These are phyloP conservation scores for Eucalyptus sideroxylon DNA, from an alignment of 345 rosid species.

Conservation along the genomic window DNA sequence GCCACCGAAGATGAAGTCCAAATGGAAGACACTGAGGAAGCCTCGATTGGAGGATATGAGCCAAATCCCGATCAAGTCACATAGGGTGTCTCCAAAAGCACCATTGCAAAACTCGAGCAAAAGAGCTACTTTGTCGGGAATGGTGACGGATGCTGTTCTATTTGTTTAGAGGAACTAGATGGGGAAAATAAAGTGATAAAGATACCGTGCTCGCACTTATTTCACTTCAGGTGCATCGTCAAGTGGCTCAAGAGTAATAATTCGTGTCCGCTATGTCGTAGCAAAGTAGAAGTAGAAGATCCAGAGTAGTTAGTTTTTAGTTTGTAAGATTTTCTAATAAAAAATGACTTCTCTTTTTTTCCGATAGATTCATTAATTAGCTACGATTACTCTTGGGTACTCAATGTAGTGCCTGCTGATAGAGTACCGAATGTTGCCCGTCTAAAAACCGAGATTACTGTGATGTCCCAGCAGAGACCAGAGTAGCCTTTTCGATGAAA, in stretches of 20 bases:
- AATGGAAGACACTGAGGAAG: not conserved
- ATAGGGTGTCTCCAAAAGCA: not conserved
- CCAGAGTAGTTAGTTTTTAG: not conserved
- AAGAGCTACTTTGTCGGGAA: not conserved
- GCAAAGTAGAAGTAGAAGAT: not conserved
- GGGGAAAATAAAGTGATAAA: not conserved
- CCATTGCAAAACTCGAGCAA: not conserved
- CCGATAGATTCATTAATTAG: not conserved
- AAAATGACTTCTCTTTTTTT: not conserved
- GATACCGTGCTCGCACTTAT: not conserved
- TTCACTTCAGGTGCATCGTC: not conserved
- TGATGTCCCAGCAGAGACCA: not conserved
- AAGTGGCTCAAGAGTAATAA: not conserved
- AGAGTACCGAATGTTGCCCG: no score
- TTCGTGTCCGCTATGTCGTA: not conserved
- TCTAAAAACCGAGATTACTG: fast-evolving
- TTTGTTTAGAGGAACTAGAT: not conserved
- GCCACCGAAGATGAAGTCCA: not conserved
- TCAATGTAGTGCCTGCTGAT: not conserved
- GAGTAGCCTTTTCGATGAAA: not conserved
- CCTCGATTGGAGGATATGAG: not conserved
- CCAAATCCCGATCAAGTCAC: not conserved
- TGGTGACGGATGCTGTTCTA: not conserved
- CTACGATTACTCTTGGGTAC: not conserved
- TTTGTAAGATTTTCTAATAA: not conserved